phyloP scores from a whole-genome alignment of 371 early-diverging fungal species.

The Mortierella sp. region DNA sequence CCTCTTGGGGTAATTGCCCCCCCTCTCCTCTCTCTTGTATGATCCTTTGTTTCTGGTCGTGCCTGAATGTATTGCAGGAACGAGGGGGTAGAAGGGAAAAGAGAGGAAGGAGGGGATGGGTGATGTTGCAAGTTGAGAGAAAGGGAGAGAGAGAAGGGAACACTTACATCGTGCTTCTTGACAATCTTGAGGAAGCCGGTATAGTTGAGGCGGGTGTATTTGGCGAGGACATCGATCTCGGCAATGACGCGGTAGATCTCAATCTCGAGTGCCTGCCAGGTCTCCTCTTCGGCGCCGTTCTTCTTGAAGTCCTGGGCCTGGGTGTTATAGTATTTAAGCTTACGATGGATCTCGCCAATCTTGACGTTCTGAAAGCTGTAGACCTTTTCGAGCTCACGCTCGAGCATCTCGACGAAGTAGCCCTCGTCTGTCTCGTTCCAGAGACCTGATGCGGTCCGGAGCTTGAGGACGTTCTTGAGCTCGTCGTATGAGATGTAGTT shows the following conservation, averaged over 20 bases:
- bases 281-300: conserved; percentile 67
- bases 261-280: conserved; percentile 81
- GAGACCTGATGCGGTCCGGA: conserved; percentile 47
- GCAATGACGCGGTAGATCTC: conserved; percentile 88
- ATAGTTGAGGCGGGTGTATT: conserved; percentile 96
- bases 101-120: background rate
- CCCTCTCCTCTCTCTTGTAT: background rate
- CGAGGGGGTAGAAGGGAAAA: background rate
- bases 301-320: conserved; percentile 72
- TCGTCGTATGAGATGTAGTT: conserved; percentile 92
- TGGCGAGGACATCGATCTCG: conserved; percentile 95
- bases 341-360: conserved; percentile 88
- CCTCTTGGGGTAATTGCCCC: background rate
- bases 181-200: conserved; percentile 98
- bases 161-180: conserved; percentile 95
- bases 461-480: conserved; percentile 85
- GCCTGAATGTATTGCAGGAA: background rate
- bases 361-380: conserved; percentile 92
- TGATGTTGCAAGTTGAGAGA: background rate
- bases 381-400: conserved; percentile 95
- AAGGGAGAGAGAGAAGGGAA: background rate
- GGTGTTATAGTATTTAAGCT: conserved; percentile 82
- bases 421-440: conserved; percentile 87
- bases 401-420: conserved; percentile 88
- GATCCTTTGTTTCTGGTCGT: background rate